Base-by-base conservation (phyloP, 805 yeast genomes). In the Candida adriatica region DNA sequence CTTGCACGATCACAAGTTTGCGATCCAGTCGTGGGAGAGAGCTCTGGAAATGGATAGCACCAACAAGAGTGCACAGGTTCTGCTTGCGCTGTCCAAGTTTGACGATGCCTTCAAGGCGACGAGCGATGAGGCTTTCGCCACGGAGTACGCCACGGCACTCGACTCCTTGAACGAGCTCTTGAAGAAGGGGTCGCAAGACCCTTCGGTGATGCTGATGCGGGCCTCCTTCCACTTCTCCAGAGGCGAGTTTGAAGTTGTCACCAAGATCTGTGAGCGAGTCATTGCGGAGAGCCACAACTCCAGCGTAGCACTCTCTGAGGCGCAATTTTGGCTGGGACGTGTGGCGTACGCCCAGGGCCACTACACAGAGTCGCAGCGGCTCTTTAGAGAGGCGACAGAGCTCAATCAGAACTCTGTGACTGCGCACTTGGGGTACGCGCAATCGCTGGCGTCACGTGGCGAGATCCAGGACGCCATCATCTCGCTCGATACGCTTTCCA, bases 281-380 rank as follows among this genome's bases (percentile, higher is more conserved):
- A 55, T 73, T 11, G 52, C 66, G 9, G 44, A 51, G 17, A 46
- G 66, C 0, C 58, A 55, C 15, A 48, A 58, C 15, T 58, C 75
- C 0, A 36, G 64, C 4, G 55, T 58, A 16, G 53, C 77, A 3
- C 48, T 63, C 15, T 70, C 82, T 19, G 88, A 81, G 41, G 76
- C 85, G 2, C 56, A 70, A 29, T 83, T 83, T 46, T 92, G 96
- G 97, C 64, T 78, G 34, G 98, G 86, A 4, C 71, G 97, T 54
- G 78, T 82, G 13, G 65, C 73, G 30, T 88, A 79, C 44, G 66
- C 64, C 6, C 53, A 68, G 17, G 59, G 62, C 1, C 84, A 87
- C 46, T 74, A 65, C 48, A 70, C 73, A n/a, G 70, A 70, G 37
- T 79, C 97, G 0, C 83, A 84, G 46, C 70, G 68, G 34, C 62